Percentiles rank a stretch among this genome's conserved stretches.
Conservation (phyloP, 208 protist species). For the Balamuthia mandrillaris region DNA sequence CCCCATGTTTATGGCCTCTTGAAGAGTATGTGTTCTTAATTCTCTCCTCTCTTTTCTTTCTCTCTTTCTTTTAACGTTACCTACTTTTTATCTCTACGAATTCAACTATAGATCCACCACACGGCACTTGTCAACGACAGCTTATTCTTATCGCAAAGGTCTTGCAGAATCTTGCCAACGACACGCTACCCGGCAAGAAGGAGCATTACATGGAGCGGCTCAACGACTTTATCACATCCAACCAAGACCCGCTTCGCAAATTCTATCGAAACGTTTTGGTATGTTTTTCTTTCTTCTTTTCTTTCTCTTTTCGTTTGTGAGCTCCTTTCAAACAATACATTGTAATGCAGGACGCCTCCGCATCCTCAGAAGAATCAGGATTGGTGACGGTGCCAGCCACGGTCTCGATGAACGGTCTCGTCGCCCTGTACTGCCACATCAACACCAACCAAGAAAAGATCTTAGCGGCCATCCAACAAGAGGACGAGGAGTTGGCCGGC, state of each 20-base stretch:
- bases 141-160: constrained; percentile 17
- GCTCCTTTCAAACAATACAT: no score
- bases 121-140: neutral
- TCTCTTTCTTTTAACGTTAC: neutral
- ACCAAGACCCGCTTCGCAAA: neutral
- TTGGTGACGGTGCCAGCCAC: no score
- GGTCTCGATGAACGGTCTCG: no score
- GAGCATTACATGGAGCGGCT: constrained; percentile 43
- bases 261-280: constrained; percentile 18
- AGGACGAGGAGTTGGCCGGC: no score
- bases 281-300: no score
- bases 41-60: neutral
- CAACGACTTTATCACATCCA: constrained; percentile 46
- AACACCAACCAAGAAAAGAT: no score
- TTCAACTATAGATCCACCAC: neutral
- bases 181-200: constrained; percentile 10
- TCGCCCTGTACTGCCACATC: no score
- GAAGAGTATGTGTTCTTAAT: neutral
- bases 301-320: no score
- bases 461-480: no score
- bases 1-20: constrained; percentile 35
- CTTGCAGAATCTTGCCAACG: constrained; percentile 34
- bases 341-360: no score
- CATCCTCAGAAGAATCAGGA: no score
- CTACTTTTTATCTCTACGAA: neutral